Percentiles rank a stretch among this genome's conserved stretches.
These are phyloP conservation scores for Pouteria glomerata DNA, from an alignment of 148 eudicot species.

Conservation along the genomic window DNA sequence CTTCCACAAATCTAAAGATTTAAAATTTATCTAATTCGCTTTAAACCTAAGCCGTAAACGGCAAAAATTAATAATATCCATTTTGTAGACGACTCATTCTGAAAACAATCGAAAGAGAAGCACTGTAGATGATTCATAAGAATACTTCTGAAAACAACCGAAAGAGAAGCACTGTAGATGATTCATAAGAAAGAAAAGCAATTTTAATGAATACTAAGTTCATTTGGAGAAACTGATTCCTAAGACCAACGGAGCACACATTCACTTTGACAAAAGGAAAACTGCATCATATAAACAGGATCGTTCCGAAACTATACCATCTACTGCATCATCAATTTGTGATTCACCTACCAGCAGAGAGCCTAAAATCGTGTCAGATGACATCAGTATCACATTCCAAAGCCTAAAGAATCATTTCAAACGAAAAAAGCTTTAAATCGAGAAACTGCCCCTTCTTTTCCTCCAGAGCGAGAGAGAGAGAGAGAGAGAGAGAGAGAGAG, in stretches of 20 bases:
- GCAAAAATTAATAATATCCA: too few relatives aligned
- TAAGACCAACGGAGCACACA: neutral
- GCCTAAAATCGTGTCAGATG: neutral
- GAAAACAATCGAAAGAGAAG: too few relatives aligned
- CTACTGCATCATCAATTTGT: conserved; percentile 1
- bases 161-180: too few relatives aligned
- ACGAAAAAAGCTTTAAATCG: conserved; percentile 1
- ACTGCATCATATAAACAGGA: neutral
- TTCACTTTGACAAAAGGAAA: neutral
- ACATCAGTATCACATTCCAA: conserved; percentile 11
- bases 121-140: too few relatives aligned
- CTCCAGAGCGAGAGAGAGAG: neutral
- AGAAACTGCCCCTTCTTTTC: neutral
- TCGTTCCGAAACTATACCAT: neutral
- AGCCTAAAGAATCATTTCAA: conserved; percentile 3
- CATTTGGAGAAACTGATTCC: neutral
- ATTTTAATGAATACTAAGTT: too few relatives aligned
- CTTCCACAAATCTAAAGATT: too few relatives aligned
- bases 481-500: conserved; percentile 12
- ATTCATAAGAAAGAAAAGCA: too few relatives aligned
- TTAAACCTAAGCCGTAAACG: too few relatives aligned
- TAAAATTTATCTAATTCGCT: too few relatives aligned
- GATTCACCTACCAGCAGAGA: neutral
- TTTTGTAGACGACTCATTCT: too few relatives aligned
- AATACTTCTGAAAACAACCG: too few relatives aligned